Conservation (phyloP, 1,284 basidiomycete genomes). For the Takashimella tepidaria region DNA sequence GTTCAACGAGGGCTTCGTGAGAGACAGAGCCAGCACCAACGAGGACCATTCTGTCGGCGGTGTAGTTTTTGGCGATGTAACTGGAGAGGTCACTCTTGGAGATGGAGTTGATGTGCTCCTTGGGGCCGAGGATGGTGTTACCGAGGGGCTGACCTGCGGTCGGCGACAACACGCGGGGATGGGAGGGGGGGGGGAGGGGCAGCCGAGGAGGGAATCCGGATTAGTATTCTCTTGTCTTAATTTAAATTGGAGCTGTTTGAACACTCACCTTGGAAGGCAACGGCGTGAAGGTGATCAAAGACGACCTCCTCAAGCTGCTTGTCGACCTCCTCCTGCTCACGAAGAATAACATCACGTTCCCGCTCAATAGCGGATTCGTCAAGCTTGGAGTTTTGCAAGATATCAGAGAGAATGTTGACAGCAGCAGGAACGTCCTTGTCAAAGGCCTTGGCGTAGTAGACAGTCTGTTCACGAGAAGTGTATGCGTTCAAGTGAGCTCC, state of each 20-base stretch:
- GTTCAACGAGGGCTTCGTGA: constrained; percentile 86
- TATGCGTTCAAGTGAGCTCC: constrained; percentile 98
- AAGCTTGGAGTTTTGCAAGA: constrained; percentile 95
- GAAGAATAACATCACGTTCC: constrained; percentile 92
- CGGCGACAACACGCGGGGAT: no score
- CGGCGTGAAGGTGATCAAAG: constrained; percentile 94
- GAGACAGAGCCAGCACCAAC: constrained; percentile 95
- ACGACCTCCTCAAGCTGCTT: constrained; percentile 98
- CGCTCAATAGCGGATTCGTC: constrained; percentile 85
- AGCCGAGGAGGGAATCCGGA: no score
- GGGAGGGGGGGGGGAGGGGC: no score
- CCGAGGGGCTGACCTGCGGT: constrained; percentile 88
- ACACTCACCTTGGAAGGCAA: constrained; percentile 65
- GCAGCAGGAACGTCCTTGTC: constrained; percentile 86
- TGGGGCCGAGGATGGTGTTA: constrained; percentile 95
- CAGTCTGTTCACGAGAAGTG: constrained; percentile 97
- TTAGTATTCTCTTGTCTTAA: no score
- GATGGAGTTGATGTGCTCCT: constrained; percentile 94
- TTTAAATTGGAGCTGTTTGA: background rate
- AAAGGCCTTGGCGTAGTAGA: constrained; percentile 99
- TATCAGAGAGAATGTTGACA: constrained; percentile 97
- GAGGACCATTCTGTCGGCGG: constrained; percentile 96
- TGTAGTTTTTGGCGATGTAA: constrained; percentile 98
- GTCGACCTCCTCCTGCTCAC: constrained; percentile 99
- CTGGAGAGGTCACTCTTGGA: constrained; percentile 78